Evolutionary conservation across 2,329 filamentous ascomycete species (phyloP).

Genomic region (Fusarium sp.): DNA sequence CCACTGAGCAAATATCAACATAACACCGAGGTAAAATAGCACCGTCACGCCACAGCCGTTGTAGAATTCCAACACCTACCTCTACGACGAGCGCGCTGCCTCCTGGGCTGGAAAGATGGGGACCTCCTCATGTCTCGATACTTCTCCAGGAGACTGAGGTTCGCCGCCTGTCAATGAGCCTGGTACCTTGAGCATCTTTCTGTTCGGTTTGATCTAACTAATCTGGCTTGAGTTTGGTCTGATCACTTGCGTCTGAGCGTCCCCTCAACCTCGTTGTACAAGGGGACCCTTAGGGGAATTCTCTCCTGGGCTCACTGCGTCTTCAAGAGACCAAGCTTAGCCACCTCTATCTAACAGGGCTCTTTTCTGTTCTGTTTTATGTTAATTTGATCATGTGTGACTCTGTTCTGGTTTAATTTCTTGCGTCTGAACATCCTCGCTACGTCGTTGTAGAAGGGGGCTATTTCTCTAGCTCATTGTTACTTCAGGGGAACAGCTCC

Average conservation of each 20-base stretch:
- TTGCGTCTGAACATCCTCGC: not conserved
- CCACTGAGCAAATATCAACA: fast-evolving
- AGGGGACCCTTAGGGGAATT: not conserved
- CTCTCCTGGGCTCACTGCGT: not conserved
- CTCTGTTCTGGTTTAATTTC: fast-evolving
- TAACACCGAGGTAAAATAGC: too few relatives aligned
- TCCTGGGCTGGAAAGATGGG: not conserved
- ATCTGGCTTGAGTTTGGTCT: not conserved
- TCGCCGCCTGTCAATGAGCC: fast-evolving
- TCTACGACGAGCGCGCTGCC: not conserved
- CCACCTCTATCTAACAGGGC: fast-evolving
- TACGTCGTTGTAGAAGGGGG: too few relatives aligned
- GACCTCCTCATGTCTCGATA: fast-evolving
- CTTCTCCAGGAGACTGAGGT: not conserved
- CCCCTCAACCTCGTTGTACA: too few relatives aligned
- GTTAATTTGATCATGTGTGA: fast-evolving
- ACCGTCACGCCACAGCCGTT: fast-evolving
- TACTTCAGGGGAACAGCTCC: not conserved
- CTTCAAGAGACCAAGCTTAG: fast-evolving
- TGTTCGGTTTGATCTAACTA: not conserved
- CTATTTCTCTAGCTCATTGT: fast-evolving
- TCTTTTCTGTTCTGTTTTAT: fast-evolving
- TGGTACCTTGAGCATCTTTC: fast-evolving
- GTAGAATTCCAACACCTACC: fast-evolving
- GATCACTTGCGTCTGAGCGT: fast-evolving